Evolutionary conservation across 2,329 filamentous ascomycete species (phyloP).

Genomic region (Drechslerella stenobrocha): DNA sequence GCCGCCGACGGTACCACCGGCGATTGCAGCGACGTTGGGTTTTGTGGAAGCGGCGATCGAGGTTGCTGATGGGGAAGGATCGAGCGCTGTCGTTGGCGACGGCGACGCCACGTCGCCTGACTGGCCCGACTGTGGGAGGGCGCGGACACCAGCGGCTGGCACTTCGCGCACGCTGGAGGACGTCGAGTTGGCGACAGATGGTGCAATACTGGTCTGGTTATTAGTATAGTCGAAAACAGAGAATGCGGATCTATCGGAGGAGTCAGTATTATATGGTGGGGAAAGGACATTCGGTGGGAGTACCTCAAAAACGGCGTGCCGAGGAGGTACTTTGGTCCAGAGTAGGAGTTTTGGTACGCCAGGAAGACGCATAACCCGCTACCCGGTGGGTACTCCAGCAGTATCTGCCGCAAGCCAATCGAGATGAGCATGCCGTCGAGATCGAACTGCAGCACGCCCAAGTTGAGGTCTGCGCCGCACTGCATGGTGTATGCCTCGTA

Average conservation of each 20-base stretch:
- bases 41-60: not conserved
- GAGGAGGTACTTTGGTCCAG: slow-evolving; percentile 18
- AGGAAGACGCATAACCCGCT: slow-evolving; percentile 37
- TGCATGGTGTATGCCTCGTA: slow-evolving; percentile 36
- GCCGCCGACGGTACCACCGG: slow-evolving; percentile 32
- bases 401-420: slow-evolving; percentile 11
- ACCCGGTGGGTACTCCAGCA: slow-evolving; percentile 41
- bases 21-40: slow-evolving; percentile 19
- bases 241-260: slow-evolving; percentile 24
- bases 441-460: slow-evolving; percentile 34
- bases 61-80: not conserved
- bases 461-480: slow-evolving; percentile 7
- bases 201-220: slow-evolving; percentile 32
- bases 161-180: slow-evolving; percentile 30
- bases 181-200: slow-evolving; percentile 31
- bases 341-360: slow-evolving; percentile 18
- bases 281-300: not conserved
- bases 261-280: not conserved
- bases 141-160: slow-evolving; percentile 20
- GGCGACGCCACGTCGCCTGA: too few relatives aligned
- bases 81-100: too few relatives aligned
- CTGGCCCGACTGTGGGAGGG: slow-evolving; percentile 14
- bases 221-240: slow-evolving; percentile 43
- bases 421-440: slow-evolving; percentile 21
- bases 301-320: slow-evolving; percentile 41